These are phyloP conservation scores for Mortierella claussenii DNA, from an alignment of 192 early-diverging fungal species.

Conservation along the genomic window DNA sequence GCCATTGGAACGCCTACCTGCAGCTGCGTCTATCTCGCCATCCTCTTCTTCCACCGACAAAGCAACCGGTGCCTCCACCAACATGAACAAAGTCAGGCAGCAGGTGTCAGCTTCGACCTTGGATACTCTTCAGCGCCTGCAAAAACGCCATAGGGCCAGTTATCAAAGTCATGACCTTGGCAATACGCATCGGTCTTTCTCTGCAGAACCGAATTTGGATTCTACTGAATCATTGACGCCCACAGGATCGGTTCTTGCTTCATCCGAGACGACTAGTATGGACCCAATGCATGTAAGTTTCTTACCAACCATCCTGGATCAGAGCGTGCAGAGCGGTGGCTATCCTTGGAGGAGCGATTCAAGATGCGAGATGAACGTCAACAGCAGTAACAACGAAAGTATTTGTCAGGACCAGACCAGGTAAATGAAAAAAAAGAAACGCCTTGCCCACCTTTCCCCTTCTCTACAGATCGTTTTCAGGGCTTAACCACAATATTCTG, in stretches of 20 bases:
- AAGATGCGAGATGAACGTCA: too few relatives aligned
- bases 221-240: too few relatives aligned
- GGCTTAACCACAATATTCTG: neutral
- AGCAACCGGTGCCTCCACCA: neutral
- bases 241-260: too few relatives aligned
- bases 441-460: too few relatives aligned
- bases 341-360: neutral
- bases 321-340: neutral
- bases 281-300: conserved; percentile 12
- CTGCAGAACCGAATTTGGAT: too few relatives aligned
- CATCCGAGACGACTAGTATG: neutral
- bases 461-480: too few relatives aligned
- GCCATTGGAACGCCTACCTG: too few relatives aligned
- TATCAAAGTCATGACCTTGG: conserved; percentile 5
- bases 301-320: neutral
- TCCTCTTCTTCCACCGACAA: neutral
- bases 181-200: neutral
- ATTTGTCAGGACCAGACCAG: neutral
- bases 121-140: conserved; percentile 17
- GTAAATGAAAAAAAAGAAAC: too few relatives aligned
- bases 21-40: too few relatives aligned
- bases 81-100: conserved; percentile 11
- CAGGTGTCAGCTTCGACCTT: conserved; percentile 23
- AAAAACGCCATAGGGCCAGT: conserved; percentile 1
- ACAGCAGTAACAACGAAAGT: too few relatives aligned